Evolutionary conservation across 345 rosid species (phyloP).

Genomic region (Sisymbrium altissimum): DNA sequence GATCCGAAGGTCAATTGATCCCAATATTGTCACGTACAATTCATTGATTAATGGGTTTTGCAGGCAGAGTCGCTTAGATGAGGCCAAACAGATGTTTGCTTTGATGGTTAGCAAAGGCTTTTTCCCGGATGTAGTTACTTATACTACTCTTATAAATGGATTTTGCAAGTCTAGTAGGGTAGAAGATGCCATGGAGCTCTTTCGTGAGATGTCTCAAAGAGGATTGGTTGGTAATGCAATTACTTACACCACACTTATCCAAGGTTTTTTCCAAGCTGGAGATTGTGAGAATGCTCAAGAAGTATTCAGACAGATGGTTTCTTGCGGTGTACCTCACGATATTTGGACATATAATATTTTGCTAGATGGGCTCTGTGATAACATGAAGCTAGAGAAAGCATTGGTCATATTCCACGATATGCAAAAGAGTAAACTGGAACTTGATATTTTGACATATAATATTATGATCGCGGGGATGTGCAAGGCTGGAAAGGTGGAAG

Average conservation of each 20-base stretch:
- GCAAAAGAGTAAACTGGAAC: background rate
- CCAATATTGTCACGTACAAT: background rate
- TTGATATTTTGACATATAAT: background rate
- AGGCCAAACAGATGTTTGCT: background rate
- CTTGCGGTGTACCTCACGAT: background rate
- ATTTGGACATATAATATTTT: background rate
- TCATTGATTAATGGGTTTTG: background rate
- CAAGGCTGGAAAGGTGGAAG: background rate
- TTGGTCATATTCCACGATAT: background rate
- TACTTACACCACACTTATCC: background rate
- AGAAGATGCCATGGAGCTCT: background rate
- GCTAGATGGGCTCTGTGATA: background rate
- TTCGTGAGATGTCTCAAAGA: background rate
- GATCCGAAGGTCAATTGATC: background rate
- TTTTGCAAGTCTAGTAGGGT: background rate
- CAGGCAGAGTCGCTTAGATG: background rate
- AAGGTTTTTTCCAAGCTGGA: background rate
- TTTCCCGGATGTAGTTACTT: background rate
- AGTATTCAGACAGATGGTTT: background rate
- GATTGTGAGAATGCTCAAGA: background rate
- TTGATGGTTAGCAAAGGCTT: background rate
- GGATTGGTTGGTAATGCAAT: background rate
- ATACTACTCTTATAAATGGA: background rate
- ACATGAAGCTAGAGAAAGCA: background rate
- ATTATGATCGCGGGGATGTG: background rate